phyloP scores from a whole-genome alignment of 2,329 filamentous ascomycete genomes.

The Verticillium alfalfae region DNA sequence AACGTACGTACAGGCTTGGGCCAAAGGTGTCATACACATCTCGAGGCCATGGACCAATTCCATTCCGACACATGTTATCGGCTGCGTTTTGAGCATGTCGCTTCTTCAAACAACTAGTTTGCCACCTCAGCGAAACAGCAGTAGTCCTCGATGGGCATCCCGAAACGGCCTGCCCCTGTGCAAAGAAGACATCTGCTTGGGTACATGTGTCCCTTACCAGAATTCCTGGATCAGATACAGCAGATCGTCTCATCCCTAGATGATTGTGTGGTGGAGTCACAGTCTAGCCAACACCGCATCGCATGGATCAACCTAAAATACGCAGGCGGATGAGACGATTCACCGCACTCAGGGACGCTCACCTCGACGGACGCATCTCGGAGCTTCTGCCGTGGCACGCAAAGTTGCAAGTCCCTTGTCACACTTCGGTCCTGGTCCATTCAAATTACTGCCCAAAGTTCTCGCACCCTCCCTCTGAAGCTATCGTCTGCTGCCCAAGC shows the following conservation, averaged over 20 bases:
- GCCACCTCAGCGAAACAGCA: too few species aligned
- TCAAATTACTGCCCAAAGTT: not conserved
- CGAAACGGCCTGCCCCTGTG: too few species aligned
- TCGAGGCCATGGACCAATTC: too few species aligned
- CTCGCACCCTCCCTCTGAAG: not conserved
- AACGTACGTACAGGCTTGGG: too few species aligned
- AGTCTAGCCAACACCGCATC: not conserved
- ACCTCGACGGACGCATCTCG: not conserved
- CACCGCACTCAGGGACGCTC: not conserved
- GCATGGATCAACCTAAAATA: not conserved
- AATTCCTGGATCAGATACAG: not conserved
- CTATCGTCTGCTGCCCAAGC: not conserved
- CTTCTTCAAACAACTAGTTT: not conserved
- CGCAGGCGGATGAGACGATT: not conserved
- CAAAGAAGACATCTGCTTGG: too few species aligned
- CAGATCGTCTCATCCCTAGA: not conserved
- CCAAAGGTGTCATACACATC: too few species aligned
- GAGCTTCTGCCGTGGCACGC: not conserved
- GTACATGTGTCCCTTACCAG: too few species aligned
- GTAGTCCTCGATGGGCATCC: too few species aligned
- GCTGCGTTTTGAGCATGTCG: not conserved
- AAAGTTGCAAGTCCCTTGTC: not conserved
- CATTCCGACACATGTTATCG: too few species aligned
- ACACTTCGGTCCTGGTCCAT: not conserved
- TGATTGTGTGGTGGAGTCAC: not conserved